phyloP scores from a whole-genome alignment of 352 stramenopile species.

The Peronospora destructor region DNA sequence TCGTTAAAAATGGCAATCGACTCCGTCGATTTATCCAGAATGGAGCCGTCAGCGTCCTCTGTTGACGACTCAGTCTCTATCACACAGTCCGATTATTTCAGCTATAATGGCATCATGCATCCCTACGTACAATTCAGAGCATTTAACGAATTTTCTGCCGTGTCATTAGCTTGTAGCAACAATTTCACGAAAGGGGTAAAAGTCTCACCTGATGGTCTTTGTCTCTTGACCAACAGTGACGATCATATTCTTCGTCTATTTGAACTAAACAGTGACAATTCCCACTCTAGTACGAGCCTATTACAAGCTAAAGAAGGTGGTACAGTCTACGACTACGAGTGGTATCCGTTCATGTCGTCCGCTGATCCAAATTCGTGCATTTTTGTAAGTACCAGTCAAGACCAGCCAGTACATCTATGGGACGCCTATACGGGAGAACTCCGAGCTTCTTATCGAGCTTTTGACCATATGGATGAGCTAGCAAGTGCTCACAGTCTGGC shows the following conservation, averaged over 20 bases:
- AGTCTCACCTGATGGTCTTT: slow-evolving; percentile 77
- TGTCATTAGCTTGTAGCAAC: slow-evolving; percentile 23
- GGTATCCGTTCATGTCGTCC: slow-evolving; percentile 86
- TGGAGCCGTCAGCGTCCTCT: background rate
- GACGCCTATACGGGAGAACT: slow-evolving; percentile 84
- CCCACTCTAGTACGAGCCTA: slow-evolving; percentile 16
- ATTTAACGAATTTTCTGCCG: slow-evolving; percentile 26
- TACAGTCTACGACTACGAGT: slow-evolving; percentile 82
- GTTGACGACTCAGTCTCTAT: background rate
- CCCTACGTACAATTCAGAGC: slow-evolving; percentile 20
- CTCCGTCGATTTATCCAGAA: background rate
- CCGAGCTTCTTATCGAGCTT: slow-evolving; percentile 73
- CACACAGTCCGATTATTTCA: slow-evolving; percentile 1
- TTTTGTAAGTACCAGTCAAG: slow-evolving; percentile 80
- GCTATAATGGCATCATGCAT: slow-evolving; percentile 13
- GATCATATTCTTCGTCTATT: slow-evolving; percentile 78
- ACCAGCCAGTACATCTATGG: slow-evolving; percentile 89
- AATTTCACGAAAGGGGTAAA: slow-evolving; percentile 77
- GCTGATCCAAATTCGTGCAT: slow-evolving; percentile 66
- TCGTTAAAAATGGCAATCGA: background rate
- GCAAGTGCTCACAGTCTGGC: slow-evolving; percentile 63
- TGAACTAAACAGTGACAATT: slow-evolving; percentile 33
- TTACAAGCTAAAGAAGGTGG: slow-evolving; percentile 70
- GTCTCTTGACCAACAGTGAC: slow-evolving; percentile 81
- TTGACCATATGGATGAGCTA: slow-evolving; percentile 85